Conservation (phyloP, 768 basidiomycete species). For the Pisolithus marmoratus region DNA sequence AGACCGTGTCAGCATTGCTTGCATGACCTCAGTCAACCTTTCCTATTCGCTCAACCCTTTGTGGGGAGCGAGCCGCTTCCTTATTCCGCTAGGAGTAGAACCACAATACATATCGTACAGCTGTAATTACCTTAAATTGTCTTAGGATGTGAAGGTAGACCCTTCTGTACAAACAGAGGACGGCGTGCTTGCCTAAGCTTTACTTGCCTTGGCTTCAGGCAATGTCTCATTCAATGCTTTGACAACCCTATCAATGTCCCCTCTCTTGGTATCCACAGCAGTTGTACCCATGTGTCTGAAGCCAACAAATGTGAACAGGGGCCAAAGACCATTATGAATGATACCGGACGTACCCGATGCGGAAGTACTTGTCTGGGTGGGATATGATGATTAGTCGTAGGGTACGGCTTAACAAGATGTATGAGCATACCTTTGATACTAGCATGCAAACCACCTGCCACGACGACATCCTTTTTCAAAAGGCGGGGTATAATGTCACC, state of each 20-base stretch:
- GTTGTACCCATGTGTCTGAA: conserved; percentile 84
- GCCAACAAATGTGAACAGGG: background rate
- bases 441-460: conserved; percentile 85
- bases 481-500: conserved; percentile 75
- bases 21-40: background rate
- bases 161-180: background rate
- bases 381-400: conserved; percentile 4
- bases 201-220: conserved; percentile 26
- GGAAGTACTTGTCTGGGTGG: conserved; percentile 76
- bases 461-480: conserved; percentile 63
- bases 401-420: background rate
- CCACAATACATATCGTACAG: too few species aligned
- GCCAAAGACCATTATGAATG: conserved; percentile 5
- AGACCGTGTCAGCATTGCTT: background rate
- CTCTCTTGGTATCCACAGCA: conserved; percentile 63
- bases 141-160: too few species aligned
- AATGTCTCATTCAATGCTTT: conserved; percentile 57
- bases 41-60: background rate
- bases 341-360: conserved; percentile 59
- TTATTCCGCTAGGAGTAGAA: too few species aligned
- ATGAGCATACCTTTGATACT: conserved; percentile 64
- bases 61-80: too few species aligned
- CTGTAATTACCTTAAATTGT: too few species aligned
- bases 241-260: conserved; percentile 72
- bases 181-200: background rate